Conservation (phyloP, 176 grass and related monocot species). For the Bolboschoenus planiculmis region DNA sequence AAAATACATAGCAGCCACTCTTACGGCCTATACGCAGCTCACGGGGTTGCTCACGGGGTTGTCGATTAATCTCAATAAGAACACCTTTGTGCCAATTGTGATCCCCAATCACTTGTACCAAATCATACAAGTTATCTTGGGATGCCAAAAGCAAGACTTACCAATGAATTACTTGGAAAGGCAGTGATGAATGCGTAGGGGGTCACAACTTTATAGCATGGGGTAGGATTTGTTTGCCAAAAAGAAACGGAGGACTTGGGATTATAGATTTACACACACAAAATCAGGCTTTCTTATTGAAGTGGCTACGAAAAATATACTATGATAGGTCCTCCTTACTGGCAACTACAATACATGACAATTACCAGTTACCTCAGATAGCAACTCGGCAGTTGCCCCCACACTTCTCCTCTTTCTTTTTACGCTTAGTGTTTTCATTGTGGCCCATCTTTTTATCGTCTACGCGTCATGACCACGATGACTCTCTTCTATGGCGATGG, state of each 20-base stretch:
- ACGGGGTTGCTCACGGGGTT: no score
- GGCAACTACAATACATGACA: background rate
- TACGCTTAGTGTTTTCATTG: background rate
- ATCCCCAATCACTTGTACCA: no score
- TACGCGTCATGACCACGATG: background rate
- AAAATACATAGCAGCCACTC: no score
- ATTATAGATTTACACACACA: background rate
- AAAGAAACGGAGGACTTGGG: background rate
- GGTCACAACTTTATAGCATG: background rate
- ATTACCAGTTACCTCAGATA: background rate
- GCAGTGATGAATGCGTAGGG: background rate
- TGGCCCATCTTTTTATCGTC: background rate
- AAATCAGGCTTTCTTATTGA: background rate
- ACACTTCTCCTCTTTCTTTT: background rate
- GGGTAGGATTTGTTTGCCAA: background rate
- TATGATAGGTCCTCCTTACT: background rate
- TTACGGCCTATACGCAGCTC: no score
- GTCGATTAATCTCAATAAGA: no score
- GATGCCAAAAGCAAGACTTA: background rate
- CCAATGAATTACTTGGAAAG: background rate
- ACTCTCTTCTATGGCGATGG: no score
- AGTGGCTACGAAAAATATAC: background rate
- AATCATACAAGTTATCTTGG: no score
- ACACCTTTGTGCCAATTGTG: no score
- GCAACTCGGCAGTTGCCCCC: no score